Evolutionary conservation across 2,329 filamentous ascomycete genomes (phyloP).

Genomic region (Helotiales sp.): DNA sequence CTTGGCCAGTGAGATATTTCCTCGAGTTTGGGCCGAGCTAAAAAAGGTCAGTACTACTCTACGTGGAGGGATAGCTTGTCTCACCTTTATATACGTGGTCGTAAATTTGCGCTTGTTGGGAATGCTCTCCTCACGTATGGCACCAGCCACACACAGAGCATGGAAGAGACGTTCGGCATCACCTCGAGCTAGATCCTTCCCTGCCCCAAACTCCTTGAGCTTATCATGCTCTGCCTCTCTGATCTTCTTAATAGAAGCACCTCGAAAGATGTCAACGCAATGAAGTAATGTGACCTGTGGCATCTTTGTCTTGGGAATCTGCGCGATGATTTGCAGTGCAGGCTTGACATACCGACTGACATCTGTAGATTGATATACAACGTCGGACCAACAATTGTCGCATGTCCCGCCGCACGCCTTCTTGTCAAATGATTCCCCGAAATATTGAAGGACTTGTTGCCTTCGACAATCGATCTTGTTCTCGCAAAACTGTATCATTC

Average conservation of each 20-base stretch:
- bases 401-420: slow-evolving; percentile 73
- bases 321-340: slow-evolving; percentile 66
- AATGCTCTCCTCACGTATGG: slow-evolving; percentile 69
- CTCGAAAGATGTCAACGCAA: slow-evolving; percentile 82
- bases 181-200: slow-evolving; percentile 67
- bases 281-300: slow-evolving; percentile 78
- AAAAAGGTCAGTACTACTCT: slow-evolving; percentile 31
- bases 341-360: slow-evolving; percentile 73
- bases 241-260: slow-evolving; percentile 55
- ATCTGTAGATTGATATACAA: slow-evolving; percentile 70
- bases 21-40: slow-evolving; percentile 33
- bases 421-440: slow-evolving; percentile 78
- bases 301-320: slow-evolving; percentile 52
- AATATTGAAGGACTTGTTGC: slow-evolving; percentile 88
- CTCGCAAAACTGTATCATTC: slow-evolving; percentile 85
- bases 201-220: slow-evolving; percentile 62
- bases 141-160: slow-evolving; percentile 70
- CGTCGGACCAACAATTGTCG: slow-evolving; percentile 82
- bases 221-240: slow-evolving; percentile 46
- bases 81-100: slow-evolving; percentile 69
- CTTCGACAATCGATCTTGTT: slow-evolving; percentile 86
- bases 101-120: slow-evolving; percentile 66
- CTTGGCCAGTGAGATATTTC: slow-evolving; percentile 29
- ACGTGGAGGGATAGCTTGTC: slow-evolving; percentile 28
- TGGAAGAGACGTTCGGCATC: slow-evolving; percentile 86